phyloP scores from a whole-genome alignment of 129 eudicot genomes.

The Chrysanthemum lavandulifolium region DNA sequence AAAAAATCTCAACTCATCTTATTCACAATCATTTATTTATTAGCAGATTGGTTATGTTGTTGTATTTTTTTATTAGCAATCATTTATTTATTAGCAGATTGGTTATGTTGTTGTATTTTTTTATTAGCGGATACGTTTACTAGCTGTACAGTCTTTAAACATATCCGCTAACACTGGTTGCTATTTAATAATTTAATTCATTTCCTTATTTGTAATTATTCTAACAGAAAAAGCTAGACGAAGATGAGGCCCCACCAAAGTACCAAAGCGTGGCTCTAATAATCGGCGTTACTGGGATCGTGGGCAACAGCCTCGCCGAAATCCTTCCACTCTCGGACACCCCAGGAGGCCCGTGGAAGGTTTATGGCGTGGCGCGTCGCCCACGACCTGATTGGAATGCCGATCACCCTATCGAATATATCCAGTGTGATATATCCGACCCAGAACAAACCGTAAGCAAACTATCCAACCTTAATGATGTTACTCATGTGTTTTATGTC shows the following conservation, averaged over 20 bases:
- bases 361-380: conserved; percentile 77
- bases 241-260: conserved; percentile 41
- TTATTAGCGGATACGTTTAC: no score
- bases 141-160: no score
- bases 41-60: no score
- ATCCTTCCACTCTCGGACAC: conserved; percentile 66
- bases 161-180: no score
- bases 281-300: conserved; percentile 76
- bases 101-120: no score
- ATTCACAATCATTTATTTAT: no score
- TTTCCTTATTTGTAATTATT: no score
- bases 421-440: conserved; percentile 63
- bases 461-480: conserved; percentile 49
- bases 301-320: conserved; percentile 77
- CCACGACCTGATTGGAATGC: conserved; percentile 61
- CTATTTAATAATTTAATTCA: no score
- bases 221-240: no score
- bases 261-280: conserved; percentile 63
- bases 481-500: conserved; percentile 70
- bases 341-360: conserved; percentile 95
- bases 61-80: no score
- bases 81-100: no score
- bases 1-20: no score
- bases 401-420: conserved; percentile 58
- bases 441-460: conserved; percentile 37